A percentile compares a stretch with the other conserved stretches of the same genome.
phyloP scores from a whole-genome alignment of 2,329 filamentous ascomycete species.

The Phialocephala subalpina region DNA sequence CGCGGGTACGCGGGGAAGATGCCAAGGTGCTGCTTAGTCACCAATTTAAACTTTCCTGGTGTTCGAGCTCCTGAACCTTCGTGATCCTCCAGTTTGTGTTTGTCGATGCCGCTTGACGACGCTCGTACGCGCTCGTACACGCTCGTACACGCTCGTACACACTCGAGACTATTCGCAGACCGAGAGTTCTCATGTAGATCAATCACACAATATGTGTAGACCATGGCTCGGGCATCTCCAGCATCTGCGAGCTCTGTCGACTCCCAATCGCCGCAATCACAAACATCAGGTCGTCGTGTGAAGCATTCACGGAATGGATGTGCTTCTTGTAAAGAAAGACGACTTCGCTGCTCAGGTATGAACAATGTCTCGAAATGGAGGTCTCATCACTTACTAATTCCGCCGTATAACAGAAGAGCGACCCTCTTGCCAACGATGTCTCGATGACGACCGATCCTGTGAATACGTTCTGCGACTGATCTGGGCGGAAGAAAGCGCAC shows the following conservation, averaged over 20 bases:
- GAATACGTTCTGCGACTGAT: conserved; percentile 23
- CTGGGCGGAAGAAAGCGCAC: conserved; percentile 23
- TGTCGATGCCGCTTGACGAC: too few species aligned
- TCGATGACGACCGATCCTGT: conserved; percentile 19
- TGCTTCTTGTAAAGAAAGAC: conserved; percentile 20
- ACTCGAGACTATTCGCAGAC: too few species aligned
- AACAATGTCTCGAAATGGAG: neutral
- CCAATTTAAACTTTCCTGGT: too few species aligned
- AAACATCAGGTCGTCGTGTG: conserved; percentile 21
- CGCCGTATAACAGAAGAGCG: conserved; percentile 17
- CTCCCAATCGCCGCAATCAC: neutral
- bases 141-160: too few species aligned
- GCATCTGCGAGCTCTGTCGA: conserved; percentile 2
- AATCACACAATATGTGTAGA: neutral
- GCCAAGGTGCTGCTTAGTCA: neutral
- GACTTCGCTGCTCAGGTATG: conserved; percentile 23
- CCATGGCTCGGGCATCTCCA: conserved; percentile 2
- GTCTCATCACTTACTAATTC: neutral
- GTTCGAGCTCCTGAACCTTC: too few species aligned
- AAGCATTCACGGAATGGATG: conserved; percentile 25
- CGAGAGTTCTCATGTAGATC: neutral
- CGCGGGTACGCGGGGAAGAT: neutral
- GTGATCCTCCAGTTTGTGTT: too few species aligned
- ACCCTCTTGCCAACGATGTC: conserved; percentile 21
- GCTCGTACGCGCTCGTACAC: too few species aligned